A percentile compares a stretch with the other conserved stretches of the same genome.
These are phyloP conservation scores for Phytophthora constricta DNA, from an alignment of 352 stramenopile species.

Conservation along the genomic window DNA sequence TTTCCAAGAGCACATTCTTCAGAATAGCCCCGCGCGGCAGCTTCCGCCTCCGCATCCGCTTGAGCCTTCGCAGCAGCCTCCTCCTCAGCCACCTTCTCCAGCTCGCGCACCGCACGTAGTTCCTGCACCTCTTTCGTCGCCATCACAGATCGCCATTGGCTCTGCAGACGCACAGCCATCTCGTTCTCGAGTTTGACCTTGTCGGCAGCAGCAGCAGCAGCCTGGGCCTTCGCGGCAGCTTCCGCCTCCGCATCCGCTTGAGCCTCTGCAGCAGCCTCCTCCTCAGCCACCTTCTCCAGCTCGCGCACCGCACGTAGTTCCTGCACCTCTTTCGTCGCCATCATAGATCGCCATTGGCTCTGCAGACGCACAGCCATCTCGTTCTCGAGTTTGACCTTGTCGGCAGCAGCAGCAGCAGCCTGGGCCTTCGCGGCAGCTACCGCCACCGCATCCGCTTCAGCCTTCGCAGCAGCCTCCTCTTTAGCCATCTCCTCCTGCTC, in stretches of 20 bases:
- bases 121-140: not conserved
- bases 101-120: not conserved
- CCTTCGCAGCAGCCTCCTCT: not conserved
- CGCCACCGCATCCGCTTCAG: not conserved
- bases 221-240: not conserved
- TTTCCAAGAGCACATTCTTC: not conserved
- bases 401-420: not conserved
- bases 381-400: not conserved
- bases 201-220: not conserved
- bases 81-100: not conserved
- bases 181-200: constrained; percentile 10
- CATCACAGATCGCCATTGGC: constrained; percentile 24
- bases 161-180: constrained; percentile 27
- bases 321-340: not conserved
- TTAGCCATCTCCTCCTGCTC: not conserved
- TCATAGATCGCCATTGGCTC: not conserved
- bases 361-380: not conserved
- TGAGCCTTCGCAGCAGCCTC: not conserved
- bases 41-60: not conserved
- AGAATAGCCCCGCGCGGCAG: not conserved
- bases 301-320: not conserved
- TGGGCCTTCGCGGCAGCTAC: no score
- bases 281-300: not conserved
- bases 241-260: not conserved
- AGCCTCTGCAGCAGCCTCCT: not conserved